A percentile compares a stretch with the other conserved stretches of the same genome.
These are phyloP conservation scores for Populus trichocarpa DNA, from an alignment of 441 rosid species.

Conservation along the genomic window DNA sequence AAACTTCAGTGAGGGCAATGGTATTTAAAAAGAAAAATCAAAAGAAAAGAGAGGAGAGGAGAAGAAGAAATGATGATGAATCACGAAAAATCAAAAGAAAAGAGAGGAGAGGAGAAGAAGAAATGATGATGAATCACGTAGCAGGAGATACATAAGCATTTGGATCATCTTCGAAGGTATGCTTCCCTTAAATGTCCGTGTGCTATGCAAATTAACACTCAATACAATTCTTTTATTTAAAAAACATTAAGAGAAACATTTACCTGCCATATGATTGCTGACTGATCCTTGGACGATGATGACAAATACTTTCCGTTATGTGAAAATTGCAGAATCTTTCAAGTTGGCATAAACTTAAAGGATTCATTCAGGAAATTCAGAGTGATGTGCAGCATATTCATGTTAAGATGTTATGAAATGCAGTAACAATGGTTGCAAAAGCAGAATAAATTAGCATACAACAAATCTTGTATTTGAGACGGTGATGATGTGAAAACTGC, in stretches of 20 bases:
- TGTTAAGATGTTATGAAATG: background rate
- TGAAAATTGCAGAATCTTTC: slow-evolving; percentile 87
- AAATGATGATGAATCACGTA: background rate
- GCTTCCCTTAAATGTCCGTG: background rate
- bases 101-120: background rate
- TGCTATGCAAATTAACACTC: background rate
- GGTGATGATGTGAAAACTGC: background rate
- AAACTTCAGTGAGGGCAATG: background rate
- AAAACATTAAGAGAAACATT: background rate
- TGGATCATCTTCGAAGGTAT: background rate
- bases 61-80: too few relatives aligned
- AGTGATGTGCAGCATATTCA: background rate
- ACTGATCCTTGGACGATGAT: slow-evolving; percentile 79
- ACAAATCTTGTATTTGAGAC: background rate
- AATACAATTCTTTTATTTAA: background rate
- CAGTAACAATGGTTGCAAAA: background rate
- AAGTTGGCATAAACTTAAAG: slow-evolving; percentile 27
- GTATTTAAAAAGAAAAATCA: background rate
- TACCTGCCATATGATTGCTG: slow-evolving; percentile 94
- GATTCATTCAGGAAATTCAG: background rate
- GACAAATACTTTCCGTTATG: slow-evolving; percentile 87
- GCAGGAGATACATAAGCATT: background rate
- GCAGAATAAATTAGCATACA: background rate
- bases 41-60: background rate
- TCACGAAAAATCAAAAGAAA: background rate